Evolutionary conservation across 306 rosid genomes (phyloP), one percentile per base, ranked within the genome.

Genomic region (Cicer chorassanicum): DNA sequence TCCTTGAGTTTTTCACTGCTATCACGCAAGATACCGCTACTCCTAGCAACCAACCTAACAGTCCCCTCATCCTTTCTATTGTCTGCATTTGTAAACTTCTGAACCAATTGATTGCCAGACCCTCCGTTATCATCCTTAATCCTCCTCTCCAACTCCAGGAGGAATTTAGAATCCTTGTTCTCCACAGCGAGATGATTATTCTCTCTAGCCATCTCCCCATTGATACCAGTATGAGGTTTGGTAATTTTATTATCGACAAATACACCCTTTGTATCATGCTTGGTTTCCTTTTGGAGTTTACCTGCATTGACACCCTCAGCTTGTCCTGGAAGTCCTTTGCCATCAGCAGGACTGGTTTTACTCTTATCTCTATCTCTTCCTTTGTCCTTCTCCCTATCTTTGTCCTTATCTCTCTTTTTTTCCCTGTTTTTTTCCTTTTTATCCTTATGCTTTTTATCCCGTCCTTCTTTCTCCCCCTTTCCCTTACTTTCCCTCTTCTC

Each of bases 401-500:
- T 80, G 12, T 82, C 90, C 68, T 80, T 88, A 10, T 91, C 92
- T 83, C 88, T 91, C 89, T 85, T 87, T 49, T 75, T 88, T 53
- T 89, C 97, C 71, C 81, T 86, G 83, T 81, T 70, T 57, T 85
- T 94, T 81, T 86, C 91, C 82, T 87, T 91, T 82, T 86, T 92
- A 82, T 88, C 90, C 79, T 72, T 82, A 74, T 84, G 91, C 65
- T 84, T 88, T 74, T 87, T 92, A 73, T 89, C 93, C 40, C 82
- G 86, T 77, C 86, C 91, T 76, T 91, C 93, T 76, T 85, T 91
- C 67, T 88, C 93, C 73, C 89, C 78, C 80, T 86, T 92, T 59
- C 90, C 99, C 78, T 80, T 89, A 60, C 81, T 79, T 66, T 87
- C 97, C 81, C 70, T 86, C 89, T 86, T 90, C 76, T 88, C 97